Base-by-base conservation (phyloP, 352 stramenopile species). In the Stephanocyclus meneghinianus region DNA sequence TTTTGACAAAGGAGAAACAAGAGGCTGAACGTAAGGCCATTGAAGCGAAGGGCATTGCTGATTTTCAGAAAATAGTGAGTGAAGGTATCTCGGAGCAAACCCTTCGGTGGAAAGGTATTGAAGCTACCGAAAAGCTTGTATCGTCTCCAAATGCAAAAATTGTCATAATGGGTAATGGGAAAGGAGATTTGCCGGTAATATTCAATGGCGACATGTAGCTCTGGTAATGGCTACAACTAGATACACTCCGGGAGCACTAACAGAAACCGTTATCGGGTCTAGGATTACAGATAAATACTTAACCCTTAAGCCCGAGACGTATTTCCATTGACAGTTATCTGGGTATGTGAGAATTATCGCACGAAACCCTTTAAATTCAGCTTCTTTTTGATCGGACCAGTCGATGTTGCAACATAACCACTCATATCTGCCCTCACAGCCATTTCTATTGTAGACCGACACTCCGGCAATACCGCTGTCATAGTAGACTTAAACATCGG, bases 381-480 rank as follows among this genome's bases (percentile, higher is more conserved):
- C 67, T 92, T 92, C 73, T 92, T 92, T 59, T 91, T 92, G 11
- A 68, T 50, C 15, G 37, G 18, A 57, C 81, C 76, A 11, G 64
- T 78, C 18, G 76, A 73, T 29, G 70, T 63, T 35, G 64, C 55
- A 30, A 63, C 81, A 77, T 94, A 94, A 9, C 87, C 90, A 75
- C 68, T 92, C 88, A 94, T 92, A 68, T 94, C 90, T 21, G 80
- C 87, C 45, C 90, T 83, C 0, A 94, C 85, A 57, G 90, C 80
- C 75, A 84, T 81, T 63, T 94, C 90, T 40, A 93, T 77, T 50
- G 91, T 60, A 42, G 68, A 71, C 51, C 85, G 74, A 59, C 85
- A 85, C 18, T 87, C 76, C 35, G 85, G 73, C 6, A 75, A 51
- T 11, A 91, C 74, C 0, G 68, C 30, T 48, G 65, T 16, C 72